phyloP scores from a whole-genome alignment of 768 basidiomycete species.

The Auriscalpium microsporum region DNA sequence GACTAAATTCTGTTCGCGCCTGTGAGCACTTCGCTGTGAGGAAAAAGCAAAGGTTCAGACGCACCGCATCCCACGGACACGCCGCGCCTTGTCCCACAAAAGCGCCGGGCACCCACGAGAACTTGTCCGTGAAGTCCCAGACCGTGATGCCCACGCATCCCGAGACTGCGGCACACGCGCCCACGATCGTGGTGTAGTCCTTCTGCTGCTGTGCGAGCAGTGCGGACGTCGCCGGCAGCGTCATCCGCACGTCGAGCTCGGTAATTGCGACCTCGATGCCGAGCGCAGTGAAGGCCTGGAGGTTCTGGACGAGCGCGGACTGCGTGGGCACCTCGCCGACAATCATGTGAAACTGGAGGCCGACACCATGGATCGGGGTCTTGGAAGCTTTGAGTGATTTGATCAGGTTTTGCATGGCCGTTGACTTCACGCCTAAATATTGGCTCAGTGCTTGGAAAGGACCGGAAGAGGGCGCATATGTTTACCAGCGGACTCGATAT shows the following conservation, averaged over 20 bases:
- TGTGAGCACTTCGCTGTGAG: not conserved
- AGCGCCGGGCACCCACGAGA: constrained; percentile 28
- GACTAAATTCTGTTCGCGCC: constrained; percentile 18
- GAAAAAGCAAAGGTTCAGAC: not conserved
- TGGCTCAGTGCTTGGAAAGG: not conserved
- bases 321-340: constrained; percentile 41
- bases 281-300: constrained; percentile 47
- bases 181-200: constrained; percentile 49
- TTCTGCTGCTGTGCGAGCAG: constrained; percentile 44
- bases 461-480: not conserved
- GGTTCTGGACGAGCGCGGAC: constrained; percentile 34
- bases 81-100: constrained; percentile 29
- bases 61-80: constrained; percentile 22
- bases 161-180: constrained; percentile 37
- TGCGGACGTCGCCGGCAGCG: constrained; percentile 39
- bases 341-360: constrained; percentile 53
- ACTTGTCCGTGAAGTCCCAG: constrained; percentile 36
- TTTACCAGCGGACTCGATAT: constrained; percentile 23
- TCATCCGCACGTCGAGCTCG: constrained; percentile 59
- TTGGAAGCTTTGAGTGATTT: constrained; percentile 36
- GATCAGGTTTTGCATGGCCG: constrained; percentile 46
- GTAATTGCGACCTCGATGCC: constrained; percentile 64
- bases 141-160: constrained; percentile 30
- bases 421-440: constrained; percentile 40
- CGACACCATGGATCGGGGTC: constrained; percentile 53